Evolutionary conservation across 2,329 filamentous ascomycete species (phyloP).

Genomic region (Phialemoniopsis sp.): DNA sequence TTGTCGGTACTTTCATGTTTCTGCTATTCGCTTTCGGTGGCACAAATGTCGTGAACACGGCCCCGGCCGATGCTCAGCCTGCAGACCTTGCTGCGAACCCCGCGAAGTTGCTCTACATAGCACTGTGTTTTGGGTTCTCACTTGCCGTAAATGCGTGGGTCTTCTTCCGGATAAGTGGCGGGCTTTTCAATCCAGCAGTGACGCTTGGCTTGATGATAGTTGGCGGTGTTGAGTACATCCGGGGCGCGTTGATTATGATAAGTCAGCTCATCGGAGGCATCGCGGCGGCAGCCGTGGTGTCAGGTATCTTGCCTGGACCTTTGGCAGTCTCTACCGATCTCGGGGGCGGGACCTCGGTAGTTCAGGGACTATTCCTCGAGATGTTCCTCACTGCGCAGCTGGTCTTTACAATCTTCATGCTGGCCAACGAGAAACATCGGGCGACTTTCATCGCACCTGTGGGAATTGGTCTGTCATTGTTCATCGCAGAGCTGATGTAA

Average conservation of each 20-base stretch:
- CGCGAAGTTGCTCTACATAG: constrained; percentile 41
- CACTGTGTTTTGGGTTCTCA: constrained; percentile 43
- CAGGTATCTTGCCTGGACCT: constrained; percentile 52
- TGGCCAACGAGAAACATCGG: constrained; percentile 70
- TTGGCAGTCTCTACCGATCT: constrained; percentile 52
- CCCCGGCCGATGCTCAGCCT: constrained; percentile 5
- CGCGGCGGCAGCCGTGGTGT: constrained; percentile 52
- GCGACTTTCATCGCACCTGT: constrained; percentile 68
- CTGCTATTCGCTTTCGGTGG: constrained; percentile 31
- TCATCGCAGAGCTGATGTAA: constrained; percentile 47
- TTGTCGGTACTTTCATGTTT: constrained; percentile 50
- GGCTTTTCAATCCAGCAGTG: constrained; percentile 48
- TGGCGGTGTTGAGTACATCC: constrained; percentile 47
- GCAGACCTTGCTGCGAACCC: constrained; percentile 17
- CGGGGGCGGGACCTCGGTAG: constrained; percentile 41
- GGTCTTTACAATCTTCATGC: constrained; percentile 62
- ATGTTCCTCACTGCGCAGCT: constrained; percentile 62
- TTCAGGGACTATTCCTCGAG: constrained; percentile 62
- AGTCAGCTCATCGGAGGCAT: constrained; percentile 58
- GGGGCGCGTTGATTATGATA: constrained; percentile 46
- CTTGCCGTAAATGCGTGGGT: constrained; percentile 52
- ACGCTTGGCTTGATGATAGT: constrained; percentile 56
- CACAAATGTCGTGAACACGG: constrained; percentile 18
- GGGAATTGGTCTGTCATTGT: constrained; percentile 67
- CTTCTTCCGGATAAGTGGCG: constrained; percentile 50